These are phyloP conservation scores for Sugiyamaella marilandica DNA, from an alignment of 805 yeast species.

Conservation along the genomic window DNA sequence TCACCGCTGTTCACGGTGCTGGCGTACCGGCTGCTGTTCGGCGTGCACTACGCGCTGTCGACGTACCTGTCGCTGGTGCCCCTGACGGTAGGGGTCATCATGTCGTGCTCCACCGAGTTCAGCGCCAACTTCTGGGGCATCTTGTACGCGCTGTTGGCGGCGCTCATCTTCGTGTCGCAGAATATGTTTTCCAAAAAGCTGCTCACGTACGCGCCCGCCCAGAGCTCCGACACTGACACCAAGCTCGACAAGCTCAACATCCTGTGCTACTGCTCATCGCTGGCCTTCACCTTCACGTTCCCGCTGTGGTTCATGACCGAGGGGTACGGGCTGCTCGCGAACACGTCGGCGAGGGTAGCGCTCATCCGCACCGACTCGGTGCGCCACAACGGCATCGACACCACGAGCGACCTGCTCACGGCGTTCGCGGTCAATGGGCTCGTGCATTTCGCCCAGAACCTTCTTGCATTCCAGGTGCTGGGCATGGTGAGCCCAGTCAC, in stretches of 20 bases:
- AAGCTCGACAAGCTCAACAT: conserved; percentile 77
- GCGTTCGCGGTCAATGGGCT: conserved; percentile 62
- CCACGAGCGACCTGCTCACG: conserved; percentile 31
- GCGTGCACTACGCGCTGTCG: conserved; percentile 49
- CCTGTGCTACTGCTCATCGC: conserved; percentile 70
- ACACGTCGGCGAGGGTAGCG: neutral
- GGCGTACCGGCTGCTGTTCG: conserved; percentile 62
- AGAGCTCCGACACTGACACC: conserved; percentile 11
- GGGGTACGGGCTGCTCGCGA: conserved; percentile 27
- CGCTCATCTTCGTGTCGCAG: conserved; percentile 75
- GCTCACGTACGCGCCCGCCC: conserved; percentile 42
- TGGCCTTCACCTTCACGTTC: conserved; percentile 67
- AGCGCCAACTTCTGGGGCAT: conserved; percentile 55
- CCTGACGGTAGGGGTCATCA: conserved; percentile 76
- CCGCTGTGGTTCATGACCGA: conserved; percentile 70
- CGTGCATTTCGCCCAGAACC: conserved; percentile 73
- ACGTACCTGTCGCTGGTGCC: conserved; percentile 82
- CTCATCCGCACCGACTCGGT: neutral
- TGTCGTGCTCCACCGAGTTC: conserved; percentile 44
- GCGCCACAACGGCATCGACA: conserved; percentile 25
- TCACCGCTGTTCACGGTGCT: conserved; percentile 86
- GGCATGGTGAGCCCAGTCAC: conserved; percentile 81
- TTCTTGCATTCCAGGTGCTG: conserved; percentile 73
- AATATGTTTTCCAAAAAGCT: conserved; percentile 83
- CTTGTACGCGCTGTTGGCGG: conserved; percentile 60